Evolutionary conservation across 2,329 filamentous ascomycete species (phyloP), one percentile per base, ranked within the genome.

Genomic region (Ophiostoma novo-ulmi): DNA sequence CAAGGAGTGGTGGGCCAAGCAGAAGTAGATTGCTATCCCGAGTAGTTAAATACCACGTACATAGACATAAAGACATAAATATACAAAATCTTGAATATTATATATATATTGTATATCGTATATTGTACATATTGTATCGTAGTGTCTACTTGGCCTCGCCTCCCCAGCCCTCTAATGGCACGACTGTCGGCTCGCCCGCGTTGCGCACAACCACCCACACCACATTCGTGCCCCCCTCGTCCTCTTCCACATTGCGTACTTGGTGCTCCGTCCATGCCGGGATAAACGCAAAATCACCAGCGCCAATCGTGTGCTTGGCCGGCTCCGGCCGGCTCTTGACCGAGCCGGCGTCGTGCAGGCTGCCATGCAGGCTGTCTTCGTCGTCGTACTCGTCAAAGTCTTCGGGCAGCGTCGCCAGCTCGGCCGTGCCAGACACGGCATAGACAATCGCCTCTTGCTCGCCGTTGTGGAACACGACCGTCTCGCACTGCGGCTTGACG

Each of bases 391-490:
- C 84, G 61, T 84, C 82, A 41, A 81, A 80, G 70, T 77, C 76
- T 7, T 77, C 73, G 26, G 87, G 82, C 69, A 83, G 83, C 0
- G 85, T 88, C 3, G 91, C 82, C 10, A 92, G 82, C 17, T 84
- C 80, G 5, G 89, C 88, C 69, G 82, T 82, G 14, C 90, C 89
- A 1, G 84, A 85, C 13, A 86, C 84, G 13, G 85, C 87, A 75
- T 90, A 91, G 68, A 92, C 84, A 69, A 92, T 89, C 8, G 88
- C 88, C 74, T 92, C 89, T 82, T 91, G 88, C 76, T 88, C 85
- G 70, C 88, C 89, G 75, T 92, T 88, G 75, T 92, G 90, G 73
- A 90, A 88, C 31, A 92, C 82, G 6, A 86, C 84, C 0, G 88
- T 88, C 2, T 83, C 80, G 38, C 87, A 87, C 69, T 85, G 84